These are phyloP conservation scores for Penicillium fimorum DNA, from an alignment of 495 filamentous ascomycete species.

Conservation along the genomic window DNA sequence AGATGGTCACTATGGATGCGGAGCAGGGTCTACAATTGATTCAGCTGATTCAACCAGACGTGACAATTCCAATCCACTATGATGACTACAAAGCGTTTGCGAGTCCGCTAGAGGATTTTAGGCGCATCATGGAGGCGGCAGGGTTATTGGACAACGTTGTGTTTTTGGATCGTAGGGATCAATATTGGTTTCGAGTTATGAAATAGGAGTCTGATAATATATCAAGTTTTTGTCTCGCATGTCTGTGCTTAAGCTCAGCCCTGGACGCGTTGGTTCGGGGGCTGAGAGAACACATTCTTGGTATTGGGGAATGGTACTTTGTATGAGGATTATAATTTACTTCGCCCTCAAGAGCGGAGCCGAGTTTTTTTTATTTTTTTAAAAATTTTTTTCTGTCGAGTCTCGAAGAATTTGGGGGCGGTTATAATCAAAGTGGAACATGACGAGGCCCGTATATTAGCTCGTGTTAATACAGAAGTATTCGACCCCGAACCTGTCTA, in stretches of 20 bases:
- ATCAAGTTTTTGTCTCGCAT: not conserved
- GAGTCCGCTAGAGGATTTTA: constrained; percentile 60
- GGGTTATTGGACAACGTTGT: constrained; percentile 55
- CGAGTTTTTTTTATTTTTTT: too few relatives aligned
- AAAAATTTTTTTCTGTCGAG: not conserved
- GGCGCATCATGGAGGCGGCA: constrained; percentile 50
- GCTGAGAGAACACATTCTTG: not conserved
- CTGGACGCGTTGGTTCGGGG: not conserved
- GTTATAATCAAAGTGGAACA: not conserved
- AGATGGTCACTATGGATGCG: constrained; percentile 74
- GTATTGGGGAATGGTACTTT: not conserved
- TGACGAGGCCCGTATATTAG: not conserved
- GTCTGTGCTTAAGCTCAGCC: constrained; percentile 1
- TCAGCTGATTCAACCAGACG: constrained; percentile 56
- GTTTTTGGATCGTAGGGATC: constrained; percentile 60
- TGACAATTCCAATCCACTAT: constrained; percentile 69
- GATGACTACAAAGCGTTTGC: constrained; percentile 67
- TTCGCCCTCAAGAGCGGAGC: not conserved
- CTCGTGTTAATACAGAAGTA: not conserved
- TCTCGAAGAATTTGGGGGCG: not conserved
- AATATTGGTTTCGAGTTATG: constrained; percentile 55
- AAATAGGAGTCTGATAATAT: not conserved
- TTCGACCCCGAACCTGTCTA: not conserved
- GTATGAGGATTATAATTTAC: not conserved
- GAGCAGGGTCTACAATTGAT: constrained; percentile 61